Base-by-base conservation (phyloP, 805 yeast genomes). In the Blastobotrys parvus region DNA sequence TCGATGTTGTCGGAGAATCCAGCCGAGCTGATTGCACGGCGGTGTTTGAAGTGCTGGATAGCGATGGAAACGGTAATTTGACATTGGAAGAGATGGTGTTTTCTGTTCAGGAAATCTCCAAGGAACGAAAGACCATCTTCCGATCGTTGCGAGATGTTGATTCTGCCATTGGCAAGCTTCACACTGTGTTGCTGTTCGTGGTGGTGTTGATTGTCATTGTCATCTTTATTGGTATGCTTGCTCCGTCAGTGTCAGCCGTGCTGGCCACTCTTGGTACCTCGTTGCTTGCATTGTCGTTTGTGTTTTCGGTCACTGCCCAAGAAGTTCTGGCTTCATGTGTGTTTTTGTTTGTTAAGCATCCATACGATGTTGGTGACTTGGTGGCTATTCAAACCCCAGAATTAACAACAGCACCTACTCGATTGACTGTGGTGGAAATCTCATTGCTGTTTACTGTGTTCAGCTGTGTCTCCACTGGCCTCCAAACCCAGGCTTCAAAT, bases 261-360 rank as follows among this genome's bases (percentile, higher is more conserved):
- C 49, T 66, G 44, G 68, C 70, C 13, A 67, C 71, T 3, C 51
- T 66, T 22, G 71, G 69, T 5, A 56, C 70, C 8, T 51, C 69
- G 0, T 42, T 66, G 25, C 55, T 66, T 30, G 66, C 69, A 3
- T 43, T 66, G 32, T 63, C 70, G 10, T 66, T 63, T 47, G 55
- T 67, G 34, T 62, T 66, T 41, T 48, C 65, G 3, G 47, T 60
- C 18, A 60, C 69, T 8, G 57, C 61, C 13, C 67, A 62, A 42
- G 71, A 66, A 45, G 48, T 66, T n/a, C 54, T 67, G 37, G 56
- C 61, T 17, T 59, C 68, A 3, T 62, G 67, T 45, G 58, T 66
- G 11, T 66, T 62, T 46, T 43, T 66, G 43, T 66, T 66, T 39
- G 68, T 63, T 38, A 66, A 66, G 55, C 71, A 66, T 43, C 70